Evolutionary conservation across 2,329 filamentous ascomycete species (phyloP).

Genomic region (Cladophialophora yegresii): DNA sequence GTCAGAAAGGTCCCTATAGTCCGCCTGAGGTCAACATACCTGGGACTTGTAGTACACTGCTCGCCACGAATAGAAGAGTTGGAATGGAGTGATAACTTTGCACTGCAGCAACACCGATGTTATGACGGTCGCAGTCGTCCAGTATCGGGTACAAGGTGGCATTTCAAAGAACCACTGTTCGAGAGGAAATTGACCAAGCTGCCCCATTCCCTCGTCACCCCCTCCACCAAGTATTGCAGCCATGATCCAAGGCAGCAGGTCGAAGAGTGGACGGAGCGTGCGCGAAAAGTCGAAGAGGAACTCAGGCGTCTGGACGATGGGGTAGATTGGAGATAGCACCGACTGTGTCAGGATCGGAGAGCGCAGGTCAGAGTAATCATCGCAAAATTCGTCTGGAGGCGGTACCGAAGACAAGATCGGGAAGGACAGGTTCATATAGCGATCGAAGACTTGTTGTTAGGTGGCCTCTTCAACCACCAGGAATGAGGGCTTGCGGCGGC

Average conservation of each 20-base stretch:
- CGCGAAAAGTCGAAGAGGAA: constrained; percentile 27
- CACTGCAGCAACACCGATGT: constrained; percentile 91
- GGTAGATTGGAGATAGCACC: constrained; percentile 24
- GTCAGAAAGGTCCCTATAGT: not conserved
- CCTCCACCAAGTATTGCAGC: constrained; percentile 31
- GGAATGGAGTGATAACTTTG: constrained; percentile 86
- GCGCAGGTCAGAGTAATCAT: constrained; percentile 29
- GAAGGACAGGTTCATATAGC: constrained; percentile 29
- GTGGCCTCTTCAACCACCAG: constrained; percentile 23
- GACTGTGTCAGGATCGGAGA: constrained; percentile 29
- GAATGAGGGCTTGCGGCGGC: constrained; percentile 9
- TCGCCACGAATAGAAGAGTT: constrained; percentile 94
- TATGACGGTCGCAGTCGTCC: constrained; percentile 88
- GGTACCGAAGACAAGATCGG: constrained; percentile 24
- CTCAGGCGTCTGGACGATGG: constrained; percentile 23
- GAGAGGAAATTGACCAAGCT: constrained; percentile 68
- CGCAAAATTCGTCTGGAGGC: constrained; percentile 20
- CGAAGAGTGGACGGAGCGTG: constrained; percentile 22
- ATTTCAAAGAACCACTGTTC: constrained; percentile 99
- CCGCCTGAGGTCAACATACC: constrained; percentile 55
- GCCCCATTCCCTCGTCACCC: constrained; percentile 35
- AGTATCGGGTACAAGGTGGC: constrained; percentile 93
- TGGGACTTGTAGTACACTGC: constrained; percentile 90
- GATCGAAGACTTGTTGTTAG: constrained; percentile 10
- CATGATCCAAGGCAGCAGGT: constrained; percentile 29